A percentile compares a stretch with the other conserved stretches of the same genome.
These are phyloP conservation scores for Chalciporus pseudorubinellus DNA, from an alignment of 768 basidiomycete genomes.

Conservation along the genomic window DNA sequence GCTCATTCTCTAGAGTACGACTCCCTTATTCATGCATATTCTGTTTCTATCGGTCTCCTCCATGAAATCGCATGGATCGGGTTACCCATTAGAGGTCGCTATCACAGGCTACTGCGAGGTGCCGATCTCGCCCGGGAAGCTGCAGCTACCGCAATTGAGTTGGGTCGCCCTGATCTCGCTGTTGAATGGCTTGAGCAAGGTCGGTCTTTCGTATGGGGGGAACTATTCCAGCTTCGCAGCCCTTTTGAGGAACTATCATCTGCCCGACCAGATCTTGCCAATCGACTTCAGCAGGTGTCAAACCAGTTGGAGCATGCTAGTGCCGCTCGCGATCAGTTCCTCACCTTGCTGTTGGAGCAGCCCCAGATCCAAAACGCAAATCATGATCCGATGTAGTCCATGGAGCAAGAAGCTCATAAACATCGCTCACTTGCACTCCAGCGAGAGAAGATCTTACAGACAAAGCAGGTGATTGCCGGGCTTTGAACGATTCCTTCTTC, in stretches of 20 bases:
- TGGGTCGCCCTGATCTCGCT: slow-evolving; percentile 1
- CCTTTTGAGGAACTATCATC: too few species aligned
- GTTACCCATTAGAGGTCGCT: slow-evolving; percentile 15
- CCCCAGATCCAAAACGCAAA: too few species aligned
- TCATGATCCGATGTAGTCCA: too few species aligned
- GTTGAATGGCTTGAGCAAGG: slow-evolving; percentile 19
- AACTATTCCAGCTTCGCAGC: slow-evolving; percentile 15
- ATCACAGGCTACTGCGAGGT: slow-evolving; percentile 5
- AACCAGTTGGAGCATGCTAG: too few species aligned
- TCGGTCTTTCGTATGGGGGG: slow-evolving; percentile 14
- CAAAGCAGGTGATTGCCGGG: too few species aligned
- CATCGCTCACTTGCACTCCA: too few species aligned
- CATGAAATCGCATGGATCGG: slow-evolving; percentile 20
- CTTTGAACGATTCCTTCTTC: slow-evolving; percentile 5
- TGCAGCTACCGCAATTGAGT: slow-evolving; percentile 21
- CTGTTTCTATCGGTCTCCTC: slow-evolving; percentile 19
- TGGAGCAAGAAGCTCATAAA: too few species aligned
- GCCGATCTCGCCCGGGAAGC: slow-evolving; percentile 21
- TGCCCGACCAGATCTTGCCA: too few species aligned
- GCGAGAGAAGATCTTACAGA: too few species aligned
- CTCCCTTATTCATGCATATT: slow-evolving; percentile 21
- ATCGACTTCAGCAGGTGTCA: too few species aligned
- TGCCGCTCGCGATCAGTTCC: too few species aligned
- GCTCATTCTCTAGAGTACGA: background rate
- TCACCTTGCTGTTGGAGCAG: too few species aligned